Evolutionary conservation across 129 eudicot species (phyloP).

Genomic region (Chrysanthemum lavandulifolium): DNA sequence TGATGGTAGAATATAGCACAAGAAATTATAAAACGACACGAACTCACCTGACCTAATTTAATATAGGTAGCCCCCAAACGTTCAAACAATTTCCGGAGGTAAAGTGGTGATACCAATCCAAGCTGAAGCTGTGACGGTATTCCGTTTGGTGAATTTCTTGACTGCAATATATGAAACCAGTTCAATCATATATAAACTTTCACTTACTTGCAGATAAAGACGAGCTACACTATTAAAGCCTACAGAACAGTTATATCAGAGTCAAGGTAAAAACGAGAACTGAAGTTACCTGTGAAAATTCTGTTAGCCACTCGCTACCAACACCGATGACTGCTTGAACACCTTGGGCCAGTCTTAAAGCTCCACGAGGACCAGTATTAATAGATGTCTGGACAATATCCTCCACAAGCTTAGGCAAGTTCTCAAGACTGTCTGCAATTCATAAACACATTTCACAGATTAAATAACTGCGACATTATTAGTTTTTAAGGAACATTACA

Average conservation of each 20-base stretch:
- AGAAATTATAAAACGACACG: neutral
- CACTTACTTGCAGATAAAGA: conserved; percentile 3
- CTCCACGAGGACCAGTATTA: conserved; percentile 96
- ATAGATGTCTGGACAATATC: conserved; percentile 88
- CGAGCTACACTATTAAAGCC: neutral
- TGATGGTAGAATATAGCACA: neutral
- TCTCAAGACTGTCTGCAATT: conserved; percentile 57
- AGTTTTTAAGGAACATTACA: no score
- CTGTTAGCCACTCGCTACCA: conserved; percentile 94
- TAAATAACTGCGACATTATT: no score
- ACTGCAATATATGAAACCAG: conserved; percentile 38
- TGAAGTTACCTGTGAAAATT: conserved; percentile 72
- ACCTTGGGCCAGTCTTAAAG: conserved; percentile 90
- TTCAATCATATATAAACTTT: conserved; percentile 1
- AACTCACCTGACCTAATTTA: conserved; percentile 90
- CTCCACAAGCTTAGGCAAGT: conserved; percentile 91
- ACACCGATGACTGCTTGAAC: conserved; percentile 96
- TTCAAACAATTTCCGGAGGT: conserved; percentile 86
- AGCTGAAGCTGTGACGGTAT: conserved; percentile 77
- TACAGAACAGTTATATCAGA: neutral
- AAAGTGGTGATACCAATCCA: conserved; percentile 85
- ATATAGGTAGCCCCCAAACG: conserved; percentile 96
- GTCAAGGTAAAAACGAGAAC: conserved; percentile 3
- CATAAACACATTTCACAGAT: no score
- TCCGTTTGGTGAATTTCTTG: conserved; percentile 55